Evolutionary conservation across 2,329 filamentous ascomycete species (phyloP), one percentile per base, ranked within the genome.

Genomic region (Zarea fungicola): DNA sequence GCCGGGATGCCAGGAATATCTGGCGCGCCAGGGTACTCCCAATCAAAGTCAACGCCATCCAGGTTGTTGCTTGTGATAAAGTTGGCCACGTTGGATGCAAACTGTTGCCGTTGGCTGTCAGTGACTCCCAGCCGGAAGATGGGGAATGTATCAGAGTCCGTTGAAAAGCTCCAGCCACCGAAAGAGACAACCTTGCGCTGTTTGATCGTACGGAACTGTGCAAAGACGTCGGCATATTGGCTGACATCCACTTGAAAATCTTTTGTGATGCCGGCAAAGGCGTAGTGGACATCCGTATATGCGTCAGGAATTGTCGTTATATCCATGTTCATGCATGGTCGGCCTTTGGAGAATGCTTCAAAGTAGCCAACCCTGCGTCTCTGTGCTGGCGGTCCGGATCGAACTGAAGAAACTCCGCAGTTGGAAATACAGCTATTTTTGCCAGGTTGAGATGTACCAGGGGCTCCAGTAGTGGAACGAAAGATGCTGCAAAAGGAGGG

Each of bases 91-190:
- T 65, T 62, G 41, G 59, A 49, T 23, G 59, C 52, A 39, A 71
- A 57, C 6, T 13, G 59, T 13, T 52, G 37, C 1, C 64, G 59
- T 42, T 73, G 70, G 0, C 49, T 62, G 1, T 56, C 40, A 40
- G 9, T 46, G 6, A 64, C 58, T 14, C 52, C 65, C 2, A 66
- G 40, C 0, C 69, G 60, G 47, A 74, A 63, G 21, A 70, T 67
- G 19, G 25, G 10, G 49, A 63, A 70, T 1, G 67, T 71, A 11
- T 34, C 52, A 0, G 59, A 50, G 14, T 62, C 58, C 0, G 69
- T 72, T 0, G 65, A 70, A 49, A 69, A 72, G 1, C 55, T 58
- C 73, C 72, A 75, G 11, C 73, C 72, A 11, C 72, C 72, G 53
- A 76, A 67, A 0, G 67, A 65, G 2, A 75, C 6, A 31, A 74